Evolutionary conservation across 2,329 filamentous ascomycete species (phyloP).

Genomic region (Aureobasidium sp.): DNA sequence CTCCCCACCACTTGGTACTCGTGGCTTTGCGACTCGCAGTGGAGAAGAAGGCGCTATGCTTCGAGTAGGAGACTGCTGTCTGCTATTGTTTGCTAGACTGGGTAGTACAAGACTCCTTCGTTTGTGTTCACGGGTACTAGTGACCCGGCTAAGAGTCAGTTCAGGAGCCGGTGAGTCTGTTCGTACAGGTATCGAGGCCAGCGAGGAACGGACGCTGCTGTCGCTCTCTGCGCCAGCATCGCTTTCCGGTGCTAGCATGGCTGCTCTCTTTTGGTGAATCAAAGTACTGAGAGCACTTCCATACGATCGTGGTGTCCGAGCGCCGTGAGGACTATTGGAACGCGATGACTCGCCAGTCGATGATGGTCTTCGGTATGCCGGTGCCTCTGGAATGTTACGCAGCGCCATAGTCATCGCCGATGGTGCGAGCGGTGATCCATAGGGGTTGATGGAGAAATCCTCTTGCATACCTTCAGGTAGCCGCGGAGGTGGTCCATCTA

Average conservation of each 20-base stretch:
- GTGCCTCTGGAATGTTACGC: constrained; percentile 43
- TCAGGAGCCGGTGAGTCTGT: constrained; percentile 91
- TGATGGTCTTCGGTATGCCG: constrained; percentile 45
- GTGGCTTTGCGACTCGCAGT: constrained; percentile 75
- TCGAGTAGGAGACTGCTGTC: constrained; percentile 84
- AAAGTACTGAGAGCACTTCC: constrained; percentile 50
- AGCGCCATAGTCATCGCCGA: constrained; percentile 53
- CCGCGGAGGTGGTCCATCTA: not conserved
- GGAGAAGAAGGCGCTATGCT: constrained; percentile 67
- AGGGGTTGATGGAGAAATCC: constrained; percentile 8
- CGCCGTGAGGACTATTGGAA: constrained; percentile 85
- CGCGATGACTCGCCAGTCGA: constrained; percentile 68
- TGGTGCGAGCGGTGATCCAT: constrained; percentile 37
- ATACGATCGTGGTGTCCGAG: constrained; percentile 82
- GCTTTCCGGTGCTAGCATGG: constrained; percentile 63
- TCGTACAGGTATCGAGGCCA: constrained; percentile 61
- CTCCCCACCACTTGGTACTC: constrained; percentile 56
- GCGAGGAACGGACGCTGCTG: constrained; percentile 76
- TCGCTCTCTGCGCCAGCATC: constrained; percentile 81
- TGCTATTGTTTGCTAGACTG: constrained; percentile 58
- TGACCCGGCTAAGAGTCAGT: constrained; percentile 65
- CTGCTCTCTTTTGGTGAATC: constrained; percentile 66
- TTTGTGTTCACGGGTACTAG: constrained; percentile 75
- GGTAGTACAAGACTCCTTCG: constrained; percentile 80
- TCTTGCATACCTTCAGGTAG: constrained; percentile 12